Base-by-base conservation (phyloP, 176 grass and related monocot genomes). In the Hyparrhenia diplandra region DNA sequence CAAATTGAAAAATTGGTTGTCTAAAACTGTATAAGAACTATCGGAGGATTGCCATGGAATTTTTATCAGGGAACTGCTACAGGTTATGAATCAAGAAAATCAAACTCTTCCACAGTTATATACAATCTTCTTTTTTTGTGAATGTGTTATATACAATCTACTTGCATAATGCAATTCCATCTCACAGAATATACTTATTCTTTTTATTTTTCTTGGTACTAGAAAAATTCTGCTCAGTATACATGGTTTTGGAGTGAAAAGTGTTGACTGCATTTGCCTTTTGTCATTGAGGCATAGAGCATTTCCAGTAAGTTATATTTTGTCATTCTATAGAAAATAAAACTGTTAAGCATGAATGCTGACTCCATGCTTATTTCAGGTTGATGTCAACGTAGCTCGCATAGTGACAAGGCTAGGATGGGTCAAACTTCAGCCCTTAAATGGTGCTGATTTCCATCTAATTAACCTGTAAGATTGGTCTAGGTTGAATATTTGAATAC, bases 361-460 rank as follows among this genome's bases (percentile, higher is more conserved):
- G 41, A 64, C 42, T 71, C 24, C 20, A 80, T 65, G 42, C 65
- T 85, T 67, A 45, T 76, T 81, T 71, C 87, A 89, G 87, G 87
- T 89, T 81, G 82, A 89, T 65, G 77, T 80, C 52, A 89, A 89
- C 4, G 87, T 89, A 71, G 82, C 82, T 81, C 87, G 82, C 77
- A 89, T 89, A 81, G 82, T 85, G 55, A 89, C 87, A 81, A 89
- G 82, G 71, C 82, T 89, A 77, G 77, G 83, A 77, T 89, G 87
- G 87, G 77, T 89, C 27, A 28, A 89, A 81, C 87, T 89, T 75
- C 77, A 89, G 76, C 66, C 77, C 8, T 73, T 86, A 67, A 49
- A 80, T 13, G 63, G 77, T 67, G 64, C 35, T 1, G 87, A 89
- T 57, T 89, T 89, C 52, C 82, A 89, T 77, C 81, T 25, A 28